Base-by-base conservation (phyloP, 1,284 basidiomycete genomes). In the Ceratobasidium sp. region DNA sequence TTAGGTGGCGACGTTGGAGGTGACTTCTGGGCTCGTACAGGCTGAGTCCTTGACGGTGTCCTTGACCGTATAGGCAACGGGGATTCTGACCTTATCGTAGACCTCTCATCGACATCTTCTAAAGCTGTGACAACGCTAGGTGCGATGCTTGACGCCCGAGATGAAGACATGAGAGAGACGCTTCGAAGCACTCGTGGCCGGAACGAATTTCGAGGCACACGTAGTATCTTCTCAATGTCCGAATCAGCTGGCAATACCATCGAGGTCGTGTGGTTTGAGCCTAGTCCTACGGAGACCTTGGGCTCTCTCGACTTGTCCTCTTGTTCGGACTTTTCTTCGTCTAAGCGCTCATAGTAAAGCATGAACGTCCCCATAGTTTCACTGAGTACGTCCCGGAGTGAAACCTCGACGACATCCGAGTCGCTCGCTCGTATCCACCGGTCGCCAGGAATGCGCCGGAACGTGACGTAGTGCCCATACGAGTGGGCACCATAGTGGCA, bases 381-480 rank as follows among this genome's bases (percentile, higher is more conserved):
- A 79, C 88, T 87, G 67, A 95, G 84, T 80, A 96, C 93, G 74
- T 88, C 87, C 84, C 94, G 91, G 66, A 95, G 88, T 42, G 92
- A 92, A 52, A 93, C 92, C 82, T 95, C 93, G 52, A 89, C 87
- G 70, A 97, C 95, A 13, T 90, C 87, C 80, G 95, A 94, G 84
- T 98, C 96, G 81, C 93, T 94, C 79, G 96, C 91, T 76, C 94
- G 86, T 77, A 96, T 86, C 96, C 96, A 98, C 1, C 93, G 83
- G 12, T 78, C 78, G n/a, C 59, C 69, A 3, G 71, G 56, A 84
- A 93, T 93, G 52, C 96, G 88, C n/a, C 96, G 88, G 83, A 91
- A 96, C 80, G 94, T 95, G 79, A 97, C 90, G 83, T 96, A 98
- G 84, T 98, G 96, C 1, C 96, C 96, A 82, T 93, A 96, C 6